These are phyloP conservation scores for Spathaspora jeffriesii DNA, from an alignment of 1,139 yeast species.

Conservation along the genomic window DNA sequence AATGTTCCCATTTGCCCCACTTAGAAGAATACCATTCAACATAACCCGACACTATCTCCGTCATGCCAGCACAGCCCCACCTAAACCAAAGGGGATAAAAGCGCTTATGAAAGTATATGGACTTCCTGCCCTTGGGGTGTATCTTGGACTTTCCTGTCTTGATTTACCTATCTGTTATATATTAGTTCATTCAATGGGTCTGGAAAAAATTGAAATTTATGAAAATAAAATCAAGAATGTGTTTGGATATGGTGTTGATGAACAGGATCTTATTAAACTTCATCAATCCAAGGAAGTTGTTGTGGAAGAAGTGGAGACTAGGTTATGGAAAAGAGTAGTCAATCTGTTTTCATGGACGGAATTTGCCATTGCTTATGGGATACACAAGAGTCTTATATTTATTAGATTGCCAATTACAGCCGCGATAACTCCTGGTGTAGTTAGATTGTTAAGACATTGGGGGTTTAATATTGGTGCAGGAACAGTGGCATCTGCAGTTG, in stretches of 20 bases:
- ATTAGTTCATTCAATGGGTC: conserved; percentile 84
- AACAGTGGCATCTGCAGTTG: conserved; percentile 31
- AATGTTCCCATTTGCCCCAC: conserved; percentile 3
- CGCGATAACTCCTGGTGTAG: conserved; percentile 86
- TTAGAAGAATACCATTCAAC: neutral
- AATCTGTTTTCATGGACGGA: conserved; percentile 57
- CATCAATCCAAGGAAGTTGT: conserved; percentile 29
- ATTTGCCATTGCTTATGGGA: conserved; percentile 87
- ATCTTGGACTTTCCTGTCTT: conserved; percentile 63
- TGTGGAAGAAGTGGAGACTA: conserved; percentile 9
- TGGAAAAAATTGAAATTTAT: conserved; percentile 68
- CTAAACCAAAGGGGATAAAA: conserved; percentile 50
- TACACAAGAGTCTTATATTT: conserved; percentile 83
- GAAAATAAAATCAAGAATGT: conserved; percentile 61
- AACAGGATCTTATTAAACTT: conserved; percentile 35
- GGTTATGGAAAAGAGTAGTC: conserved; percentile 7
- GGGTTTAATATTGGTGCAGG: conserved; percentile 77
- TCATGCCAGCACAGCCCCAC: conserved; percentile 8
- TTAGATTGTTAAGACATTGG: conserved; percentile 63
- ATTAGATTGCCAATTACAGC: conserved; percentile 89
- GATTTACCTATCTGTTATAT: conserved; percentile 86
- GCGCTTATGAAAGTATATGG: conserved; percentile 86
- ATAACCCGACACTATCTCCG: neutral
- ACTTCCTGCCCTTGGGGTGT: conserved; percentile 86
- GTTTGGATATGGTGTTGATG: conserved; percentile 55